These are phyloP conservation scores for Limonomyces culmigenus DNA, from an alignment of 1,284 basidiomycete genomes.

Conservation along the genomic window DNA sequence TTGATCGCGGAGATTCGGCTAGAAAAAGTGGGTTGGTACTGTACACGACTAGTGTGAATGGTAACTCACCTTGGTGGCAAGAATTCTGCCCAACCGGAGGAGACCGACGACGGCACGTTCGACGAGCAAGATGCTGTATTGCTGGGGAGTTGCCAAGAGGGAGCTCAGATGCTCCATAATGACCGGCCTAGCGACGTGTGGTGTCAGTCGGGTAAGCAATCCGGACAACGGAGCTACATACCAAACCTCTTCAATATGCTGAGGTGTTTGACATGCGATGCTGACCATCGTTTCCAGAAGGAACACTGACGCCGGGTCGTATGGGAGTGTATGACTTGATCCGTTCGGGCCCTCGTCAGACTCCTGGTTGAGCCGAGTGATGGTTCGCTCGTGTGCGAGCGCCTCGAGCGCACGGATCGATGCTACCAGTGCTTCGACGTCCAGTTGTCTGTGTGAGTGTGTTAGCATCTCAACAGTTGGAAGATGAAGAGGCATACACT, in stretches of 20 bases:
- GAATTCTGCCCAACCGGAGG: constrained; percentile 61
- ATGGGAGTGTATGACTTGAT: constrained; percentile 38
- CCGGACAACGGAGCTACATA: constrained; percentile 23
- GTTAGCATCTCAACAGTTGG: constrained; percentile 7
- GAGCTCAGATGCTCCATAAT: constrained; percentile 84
- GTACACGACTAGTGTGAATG: not conserved
- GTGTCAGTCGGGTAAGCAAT: no score
- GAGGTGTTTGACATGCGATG: constrained; percentile 59
- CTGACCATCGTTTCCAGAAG: constrained; percentile 89
- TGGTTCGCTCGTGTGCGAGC: constrained; percentile 74
- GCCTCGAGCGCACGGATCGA: constrained; percentile 79
- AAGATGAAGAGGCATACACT: constrained; percentile 22
- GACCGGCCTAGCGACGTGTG: constrained; percentile 61
- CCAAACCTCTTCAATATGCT: constrained; percentile 80
- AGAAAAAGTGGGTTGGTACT: constrained; percentile 7
- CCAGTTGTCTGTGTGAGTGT: constrained; percentile 38
- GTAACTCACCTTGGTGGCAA: constrained; percentile 53
- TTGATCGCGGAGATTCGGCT: constrained; percentile 76
- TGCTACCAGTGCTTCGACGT: constrained; percentile 63
- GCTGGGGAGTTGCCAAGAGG: constrained; percentile 59
- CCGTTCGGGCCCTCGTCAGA: constrained; percentile 31
- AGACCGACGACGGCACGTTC: constrained; percentile 94
- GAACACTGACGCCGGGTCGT: constrained; percentile 91
- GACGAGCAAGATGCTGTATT: constrained; percentile 80
- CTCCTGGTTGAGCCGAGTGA: constrained; percentile 55